Conservation (phyloP, 345 rosid species). For the Lepidium africanum region DNA sequence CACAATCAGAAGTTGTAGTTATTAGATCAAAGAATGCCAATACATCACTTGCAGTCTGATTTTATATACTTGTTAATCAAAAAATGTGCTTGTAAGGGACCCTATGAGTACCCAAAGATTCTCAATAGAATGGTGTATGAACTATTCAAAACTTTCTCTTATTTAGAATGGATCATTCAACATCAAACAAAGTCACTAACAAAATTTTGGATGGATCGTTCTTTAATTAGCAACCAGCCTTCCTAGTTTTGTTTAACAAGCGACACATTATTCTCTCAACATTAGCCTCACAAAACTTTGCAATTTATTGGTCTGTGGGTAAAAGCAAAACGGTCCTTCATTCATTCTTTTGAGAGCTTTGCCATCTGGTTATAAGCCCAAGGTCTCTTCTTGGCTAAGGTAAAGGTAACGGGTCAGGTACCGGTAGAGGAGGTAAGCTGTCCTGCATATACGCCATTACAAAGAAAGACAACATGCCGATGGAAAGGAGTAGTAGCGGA, state of each 20-base stretch:
- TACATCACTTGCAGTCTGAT: background rate
- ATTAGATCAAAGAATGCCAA: background rate
- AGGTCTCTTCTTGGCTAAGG: conserved; percentile 15
- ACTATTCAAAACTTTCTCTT: background rate
- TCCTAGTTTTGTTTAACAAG: background rate
- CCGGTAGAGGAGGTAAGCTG: conserved; percentile 12
- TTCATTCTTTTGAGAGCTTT: background rate
- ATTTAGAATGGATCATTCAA: background rate
- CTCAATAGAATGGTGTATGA: background rate
- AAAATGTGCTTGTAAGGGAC: background rate
- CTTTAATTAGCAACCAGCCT: background rate
- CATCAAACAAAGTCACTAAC: background rate
- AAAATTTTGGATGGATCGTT: background rate
- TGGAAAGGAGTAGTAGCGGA: conserved; percentile 55
- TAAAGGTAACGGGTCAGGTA: conserved; percentile 19
- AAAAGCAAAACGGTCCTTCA: conserved; percentile 6
- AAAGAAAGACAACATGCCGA: conserved; percentile 49
- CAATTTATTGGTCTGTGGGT: conserved; percentile 15
- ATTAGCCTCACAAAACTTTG: conserved; percentile 5
- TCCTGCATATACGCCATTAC: conserved; percentile 32
- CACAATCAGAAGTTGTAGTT: background rate
- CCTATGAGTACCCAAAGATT: background rate
- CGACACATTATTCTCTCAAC: conserved; percentile 1
- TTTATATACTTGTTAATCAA: background rate
- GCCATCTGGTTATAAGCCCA: background rate